These are phyloP conservation scores for Lachnellula subtilissima DNA, from an alignment of 2,329 filamentous ascomycete species.

Conservation along the genomic window DNA sequence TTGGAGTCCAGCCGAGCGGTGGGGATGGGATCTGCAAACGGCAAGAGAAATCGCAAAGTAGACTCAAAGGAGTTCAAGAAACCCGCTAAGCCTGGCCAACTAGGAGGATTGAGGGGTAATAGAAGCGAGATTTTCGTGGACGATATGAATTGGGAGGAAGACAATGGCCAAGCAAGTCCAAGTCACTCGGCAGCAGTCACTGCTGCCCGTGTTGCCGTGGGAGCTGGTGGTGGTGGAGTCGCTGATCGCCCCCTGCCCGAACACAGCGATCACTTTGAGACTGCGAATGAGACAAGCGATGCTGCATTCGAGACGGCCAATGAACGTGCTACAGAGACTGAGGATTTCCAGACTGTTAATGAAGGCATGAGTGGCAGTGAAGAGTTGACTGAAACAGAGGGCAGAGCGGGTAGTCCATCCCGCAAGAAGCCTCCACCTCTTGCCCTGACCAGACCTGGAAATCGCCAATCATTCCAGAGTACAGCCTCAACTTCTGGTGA, in stretches of 20 bases:
- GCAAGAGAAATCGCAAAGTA: conserved; percentile 58
- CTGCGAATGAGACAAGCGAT: conserved; percentile 70
- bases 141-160: conserved; percentile 88
- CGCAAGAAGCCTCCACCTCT: conserved; percentile 38
- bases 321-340: conserved; percentile 80
- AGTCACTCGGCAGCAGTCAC: conserved; percentile 41
- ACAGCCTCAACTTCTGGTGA: conserved; percentile 83
- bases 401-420: conserved; percentile 31
- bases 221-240: conserved; percentile 25
- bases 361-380: conserved; percentile 77
- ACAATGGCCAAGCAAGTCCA: conserved; percentile 52
- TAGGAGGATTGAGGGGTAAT: conserved; percentile 70
- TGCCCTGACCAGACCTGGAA: conserved; percentile 43
- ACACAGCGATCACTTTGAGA: conserved; percentile 69
- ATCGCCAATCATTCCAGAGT: conserved; percentile 71
- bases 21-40: conserved; percentile 38
- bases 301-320: conserved; percentile 67
- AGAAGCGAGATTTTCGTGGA: conserved; percentile 76
- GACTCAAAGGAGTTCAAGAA: conserved; percentile 74
- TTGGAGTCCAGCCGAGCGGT: conserved; percentile 63
- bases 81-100: conserved; percentile 62
- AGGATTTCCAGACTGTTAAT: conserved; percentile 90
- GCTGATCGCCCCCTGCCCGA: conserved; percentile 35
- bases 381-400: conserved; percentile 77
- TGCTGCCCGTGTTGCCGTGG: conserved; percentile 29